A percentile compares a stretch with the other conserved stretches of the same genome.
These are phyloP conservation scores for Nitzschia putrida DNA, from an alignment of 108 stramenopile species.

Conservation along the genomic window DNA sequence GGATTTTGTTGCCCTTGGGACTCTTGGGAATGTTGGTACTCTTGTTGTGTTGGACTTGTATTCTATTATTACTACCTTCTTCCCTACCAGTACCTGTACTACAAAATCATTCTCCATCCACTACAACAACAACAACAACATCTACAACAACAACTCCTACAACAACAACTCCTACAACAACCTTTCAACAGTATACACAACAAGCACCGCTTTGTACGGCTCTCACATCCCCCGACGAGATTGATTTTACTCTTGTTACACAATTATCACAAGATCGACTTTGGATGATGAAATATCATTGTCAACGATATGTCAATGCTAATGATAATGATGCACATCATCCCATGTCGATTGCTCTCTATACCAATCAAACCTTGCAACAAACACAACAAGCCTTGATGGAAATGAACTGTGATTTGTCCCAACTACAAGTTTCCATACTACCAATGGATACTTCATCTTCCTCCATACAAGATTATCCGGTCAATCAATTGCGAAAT, in stretches of 20 bases:
- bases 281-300: conserved; percentile 80
- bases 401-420: conserved; percentile 13
- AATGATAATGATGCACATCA: too few species aligned
- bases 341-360: conserved; percentile 76
- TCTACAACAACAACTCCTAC: background rate
- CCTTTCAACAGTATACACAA: conserved; percentile 1
- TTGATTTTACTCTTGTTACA: conserved; percentile 63
- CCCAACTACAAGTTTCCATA: conserved; percentile 8
- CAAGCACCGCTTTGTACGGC: conserved; percentile 23
- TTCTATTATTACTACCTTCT: background rate
- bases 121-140: background rate
- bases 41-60: background rate
- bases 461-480: conserved; percentile 54
- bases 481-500: conserved; percentile 88
- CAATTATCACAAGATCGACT: conserved; percentile 75
- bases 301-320: conserved; percentile 57
- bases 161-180: background rate
- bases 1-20: background rate
- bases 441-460: conserved; percentile 19
- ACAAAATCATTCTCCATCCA: background rate
- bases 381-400: conserved; percentile 4
- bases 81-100: background rate
- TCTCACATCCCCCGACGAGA: conserved; percentile 12
- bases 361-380: conserved; percentile 39
- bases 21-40: background rate